phyloP scores from a whole-genome alignment of 805 yeast species.

The Candida arabinofermentans region DNA sequence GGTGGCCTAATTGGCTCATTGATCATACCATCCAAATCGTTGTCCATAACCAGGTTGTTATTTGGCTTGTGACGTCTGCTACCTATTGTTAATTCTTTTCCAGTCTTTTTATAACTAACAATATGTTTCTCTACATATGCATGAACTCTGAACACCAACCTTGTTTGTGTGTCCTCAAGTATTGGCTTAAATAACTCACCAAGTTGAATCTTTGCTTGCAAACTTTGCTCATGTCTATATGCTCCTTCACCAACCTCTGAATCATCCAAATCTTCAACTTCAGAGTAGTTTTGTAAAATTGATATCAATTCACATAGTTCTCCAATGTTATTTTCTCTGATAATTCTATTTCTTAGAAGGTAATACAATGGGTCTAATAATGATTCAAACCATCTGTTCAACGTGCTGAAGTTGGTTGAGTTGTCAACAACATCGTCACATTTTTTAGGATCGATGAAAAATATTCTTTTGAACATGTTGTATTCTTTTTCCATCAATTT shows the following conservation, averaged over 20 bases:
- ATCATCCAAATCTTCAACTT: conserved; percentile 43
- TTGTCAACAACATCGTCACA: conserved; percentile 21
- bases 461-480: conserved; percentile 52
- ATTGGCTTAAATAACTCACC: conserved; percentile 68
- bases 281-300: conserved; percentile 62
- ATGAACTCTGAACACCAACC: conserved; percentile 78
- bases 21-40: conserved; percentile 3
- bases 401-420: conserved; percentile 27
- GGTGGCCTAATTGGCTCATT: conserved; percentile 1
- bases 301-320: conserved; percentile 73
- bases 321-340: conserved; percentile 66
- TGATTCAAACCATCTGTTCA: conserved; percentile 57
- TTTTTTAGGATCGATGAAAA: conserved; percentile 31
- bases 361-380: conserved; percentile 79
- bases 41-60: conserved; percentile 3
- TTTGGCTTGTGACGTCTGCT: conserved; percentile 28
- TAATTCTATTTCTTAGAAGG: conserved; percentile 55
- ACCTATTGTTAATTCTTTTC: conserved; percentile 64
- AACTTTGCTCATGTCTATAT: conserved; percentile 14
- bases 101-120: conserved; percentile 59
- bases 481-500: conserved; percentile 60
- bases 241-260: conserved; percentile 14
- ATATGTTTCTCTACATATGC: conserved; percentile 66
- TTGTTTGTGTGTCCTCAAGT: conserved; percentile 69
- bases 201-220: conserved; percentile 14